Conservation (phyloP, 2,329 filamentous ascomycete species). For the Penicillium frequentans region DNA sequence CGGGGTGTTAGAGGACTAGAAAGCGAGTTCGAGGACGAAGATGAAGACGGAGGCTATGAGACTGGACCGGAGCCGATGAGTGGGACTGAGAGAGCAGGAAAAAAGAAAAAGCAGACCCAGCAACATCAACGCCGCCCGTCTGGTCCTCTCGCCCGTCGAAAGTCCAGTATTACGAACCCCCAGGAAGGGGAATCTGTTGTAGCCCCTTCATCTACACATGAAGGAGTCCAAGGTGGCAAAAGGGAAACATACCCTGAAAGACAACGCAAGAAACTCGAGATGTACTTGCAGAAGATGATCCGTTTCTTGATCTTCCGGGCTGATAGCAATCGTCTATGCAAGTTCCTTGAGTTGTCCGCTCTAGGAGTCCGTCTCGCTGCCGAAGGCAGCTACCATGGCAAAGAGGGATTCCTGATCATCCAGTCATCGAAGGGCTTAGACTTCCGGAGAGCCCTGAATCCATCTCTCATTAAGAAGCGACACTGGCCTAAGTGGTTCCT, state of each 20-base stretch:
- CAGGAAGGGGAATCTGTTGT: slow-evolving; percentile 42
- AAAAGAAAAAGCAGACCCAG: slow-evolving; percentile 46
- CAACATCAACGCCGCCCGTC: slow-evolving; percentile 50
- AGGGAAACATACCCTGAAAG: slow-evolving; percentile 70
- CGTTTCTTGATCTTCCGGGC: slow-evolving; percentile 95
- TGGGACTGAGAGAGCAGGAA: slow-evolving; percentile 62
- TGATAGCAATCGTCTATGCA: slow-evolving; percentile 92
- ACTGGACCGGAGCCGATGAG: slow-evolving; percentile 65
- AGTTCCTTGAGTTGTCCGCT: slow-evolving; percentile 92
- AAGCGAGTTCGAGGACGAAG: slow-evolving; percentile 74
- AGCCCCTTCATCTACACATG: slow-evolving; percentile 31
- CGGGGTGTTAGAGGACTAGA: slow-evolving; percentile 76
- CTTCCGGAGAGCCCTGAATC: slow-evolving; percentile 77
- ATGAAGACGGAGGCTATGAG: slow-evolving; percentile 49
- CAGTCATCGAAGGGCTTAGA: slow-evolving; percentile 87
- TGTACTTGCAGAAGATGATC: slow-evolving; percentile 90
- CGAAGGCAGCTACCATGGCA: slow-evolving; percentile 95
- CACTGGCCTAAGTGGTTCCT: slow-evolving; percentile 97
- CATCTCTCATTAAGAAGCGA: slow-evolving; percentile 73
- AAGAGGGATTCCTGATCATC: slow-evolving; percentile 92
- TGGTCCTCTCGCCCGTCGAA: slow-evolving; percentile 58
- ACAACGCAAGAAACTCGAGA: slow-evolving; percentile 82
- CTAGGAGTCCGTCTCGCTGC: slow-evolving; percentile 90
- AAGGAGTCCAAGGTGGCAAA: slow-evolving; percentile 40
- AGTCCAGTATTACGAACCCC: slow-evolving; percentile 52